Evolutionary conservation across 805 yeast species (phyloP), one percentile per base, ranked within the genome.

Genomic region (Cyberlindnera samutprakarnensis): DNA sequence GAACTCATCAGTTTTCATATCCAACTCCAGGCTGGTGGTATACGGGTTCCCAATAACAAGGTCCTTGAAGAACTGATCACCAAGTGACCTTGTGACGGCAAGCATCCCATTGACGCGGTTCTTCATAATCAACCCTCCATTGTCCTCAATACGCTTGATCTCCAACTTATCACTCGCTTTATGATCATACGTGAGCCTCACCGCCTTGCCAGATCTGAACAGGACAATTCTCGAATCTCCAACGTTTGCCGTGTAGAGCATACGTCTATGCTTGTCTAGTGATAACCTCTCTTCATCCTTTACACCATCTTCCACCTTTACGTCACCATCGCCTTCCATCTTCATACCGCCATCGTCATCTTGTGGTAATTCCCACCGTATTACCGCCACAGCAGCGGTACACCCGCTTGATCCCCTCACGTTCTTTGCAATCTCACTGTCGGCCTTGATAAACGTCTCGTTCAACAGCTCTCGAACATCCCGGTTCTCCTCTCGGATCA

Each of bases 101-200:
- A 92, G 67, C 56, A 90, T 87, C 4, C 97, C 98, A 55, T 90
- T 92, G 17, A 90, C 98, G 46, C 98, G 70, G 39, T 85, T 82
- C 49, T 86, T 85, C 71, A 92, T 70, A 36, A 90, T 75, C 19
- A 90, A 59, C 0, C 98, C 98, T 3, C 98, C 98, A 5, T 72
- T 66, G 29, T 75, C 68, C 33, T 75, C 70, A 14, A 90, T 79
- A 43, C 98, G 68, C 43, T 70, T 72, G 38, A 78, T 72, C 54
- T 90, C 98, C 46, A 75, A 62, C 7, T 61, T 56, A 56, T 90
- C 98, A 2, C 84, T 70, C 2, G 95, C 95, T 53, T 90, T 88
- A 57, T 90, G 98, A 52, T 90, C 98, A 54, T 90, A 90, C 1
- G 95, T 75, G 25, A 90, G 63, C 32, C 98, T 64, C 39, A 75